Evolutionary conservation across 1,139 yeast genomes (phyloP).

Genomic region (Yamadazyma triangularis): DNA sequence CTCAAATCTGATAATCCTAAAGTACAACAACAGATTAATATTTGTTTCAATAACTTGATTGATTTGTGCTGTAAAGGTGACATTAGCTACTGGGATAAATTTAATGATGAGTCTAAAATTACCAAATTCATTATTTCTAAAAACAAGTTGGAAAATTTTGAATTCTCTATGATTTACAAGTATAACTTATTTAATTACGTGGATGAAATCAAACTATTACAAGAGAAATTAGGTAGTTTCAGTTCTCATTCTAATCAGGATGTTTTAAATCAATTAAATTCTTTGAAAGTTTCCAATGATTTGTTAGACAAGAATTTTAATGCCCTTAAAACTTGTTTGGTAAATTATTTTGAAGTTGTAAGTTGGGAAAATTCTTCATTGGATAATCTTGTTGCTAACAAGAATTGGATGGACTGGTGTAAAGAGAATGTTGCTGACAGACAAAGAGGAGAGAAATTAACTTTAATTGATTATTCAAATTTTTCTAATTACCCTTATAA

Average conservation of each 20-base stretch:
- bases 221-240: conserved; percentile 5
- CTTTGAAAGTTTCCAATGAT: conserved; percentile 5
- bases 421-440: conserved; percentile 8
- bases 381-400: conserved; percentile 8
- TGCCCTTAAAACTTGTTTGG: conserved; percentile 2
- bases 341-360: conserved; percentile 6
- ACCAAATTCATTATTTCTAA: conserved; percentile 13
- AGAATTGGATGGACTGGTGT: conserved; percentile 15
- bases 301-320: conserved; percentile 6
- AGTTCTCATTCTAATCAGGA: conserved; percentile 4
- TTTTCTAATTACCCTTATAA: conserved; percentile 10
- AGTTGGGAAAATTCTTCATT: conserved; percentile 8
- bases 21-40: conserved; percentile 1
- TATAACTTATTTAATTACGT: conserved; percentile 10
- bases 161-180: conserved; percentile 14
- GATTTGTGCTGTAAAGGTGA: conserved; percentile 7
- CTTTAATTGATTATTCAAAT: conserved; percentile 11
- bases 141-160: conserved; percentile 12
- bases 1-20: conserved; percentile 1
- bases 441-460: conserved; percentile 3
- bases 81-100: conserved; percentile 3
- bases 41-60: conserved; percentile 4
- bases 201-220: conserved; percentile 13
- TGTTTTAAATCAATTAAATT: conserved; percentile 1
- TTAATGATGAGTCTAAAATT: conserved; percentile 1